Percentiles rank a stretch among this genome's conserved stretches.
Conservation (phyloP, 139 green algal species). For the Tetraselmis chui region DNA sequence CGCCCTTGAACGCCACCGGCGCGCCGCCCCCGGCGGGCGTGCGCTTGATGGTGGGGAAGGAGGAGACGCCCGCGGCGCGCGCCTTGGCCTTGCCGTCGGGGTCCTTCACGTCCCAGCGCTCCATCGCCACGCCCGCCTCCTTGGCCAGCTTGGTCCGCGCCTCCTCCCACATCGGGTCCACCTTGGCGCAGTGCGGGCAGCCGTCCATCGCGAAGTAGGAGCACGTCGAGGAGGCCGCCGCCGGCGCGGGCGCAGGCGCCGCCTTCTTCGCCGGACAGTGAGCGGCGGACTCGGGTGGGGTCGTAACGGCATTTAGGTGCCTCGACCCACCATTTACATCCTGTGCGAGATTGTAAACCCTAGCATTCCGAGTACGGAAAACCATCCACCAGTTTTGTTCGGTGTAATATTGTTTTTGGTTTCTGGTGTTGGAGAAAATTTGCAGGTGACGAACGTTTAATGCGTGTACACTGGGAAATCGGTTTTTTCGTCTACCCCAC, state of each 20-base stretch:
- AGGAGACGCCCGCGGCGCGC: background rate
- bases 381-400: too few species aligned
- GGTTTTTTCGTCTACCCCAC: background rate
- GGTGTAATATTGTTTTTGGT: too few species aligned
- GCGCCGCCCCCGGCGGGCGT: too few species aligned
- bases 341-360: too few species aligned
- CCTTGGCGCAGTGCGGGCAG: background rate
- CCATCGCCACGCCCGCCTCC: background rate
- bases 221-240: too few species aligned
- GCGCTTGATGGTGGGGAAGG: background rate
- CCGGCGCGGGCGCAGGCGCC: too few species aligned
- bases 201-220: background rate
- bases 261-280: too few species aligned
- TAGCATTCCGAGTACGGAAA: too few species aligned
- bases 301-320: too few species aligned
- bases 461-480: background rate
- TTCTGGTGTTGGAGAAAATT: too few species aligned
- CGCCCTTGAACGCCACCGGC: background rate
- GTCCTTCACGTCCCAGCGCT: background rate
- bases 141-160: background rate
- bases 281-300: too few species aligned
- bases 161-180: background rate
- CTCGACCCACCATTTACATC: too few species aligned
- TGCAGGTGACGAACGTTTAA: background rate
- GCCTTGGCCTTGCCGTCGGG: background rate